Base-by-base conservation (phyloP, 768 basidiomycete species). In the Suillus lakei region DNA sequence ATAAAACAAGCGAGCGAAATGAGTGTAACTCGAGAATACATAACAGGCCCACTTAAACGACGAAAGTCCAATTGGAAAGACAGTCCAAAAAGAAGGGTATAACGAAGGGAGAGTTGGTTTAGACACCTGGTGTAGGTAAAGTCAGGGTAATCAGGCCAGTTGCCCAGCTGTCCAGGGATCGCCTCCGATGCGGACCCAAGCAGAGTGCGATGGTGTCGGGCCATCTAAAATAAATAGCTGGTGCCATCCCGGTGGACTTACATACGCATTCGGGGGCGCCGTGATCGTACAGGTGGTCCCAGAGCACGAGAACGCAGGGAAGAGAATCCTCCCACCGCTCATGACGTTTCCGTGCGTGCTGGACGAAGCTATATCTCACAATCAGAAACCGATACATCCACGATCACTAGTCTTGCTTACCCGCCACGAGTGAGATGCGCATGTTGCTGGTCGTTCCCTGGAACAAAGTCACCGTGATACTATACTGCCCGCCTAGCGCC, bases 261-360 rank as follows among this genome's bases (percentile, higher is more conserved):
- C 79, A 67, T 79, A 78, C 10, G 85, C 78, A 69, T 92, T 88
- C 0, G 92, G 92, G 12, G 92, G 93, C 0, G 92, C 89, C 7
- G 86, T 86, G 70, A 98, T 89, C 8, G 88, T 90, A 71, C 96
- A 91, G 1, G 85, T 87, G 56, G 84, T 89, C 18, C 90, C 92
- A 1, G 83, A 71, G 74, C 88, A 91, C 8, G 84, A 80, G 73
- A 95, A 90, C 18, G 82, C 84, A 5, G 95, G 90, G 81, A 93
- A 92, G 69, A 93, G 77, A 2, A 85, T 87, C 62, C 90, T 83
- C 2, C 85, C 84, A 1, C 89, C 90, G 10, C 74, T 78, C 89
- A 93, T 92, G 0, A 86, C 77, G 69, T 92, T 93, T 13, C 91
- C 91, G 71, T 92, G 91, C 0, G 90, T 91, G 63, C 89, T 91